These are phyloP conservation scores for Agapanthus africanus DNA, from an alignment of 106 monocot species.

Conservation along the genomic window DNA sequence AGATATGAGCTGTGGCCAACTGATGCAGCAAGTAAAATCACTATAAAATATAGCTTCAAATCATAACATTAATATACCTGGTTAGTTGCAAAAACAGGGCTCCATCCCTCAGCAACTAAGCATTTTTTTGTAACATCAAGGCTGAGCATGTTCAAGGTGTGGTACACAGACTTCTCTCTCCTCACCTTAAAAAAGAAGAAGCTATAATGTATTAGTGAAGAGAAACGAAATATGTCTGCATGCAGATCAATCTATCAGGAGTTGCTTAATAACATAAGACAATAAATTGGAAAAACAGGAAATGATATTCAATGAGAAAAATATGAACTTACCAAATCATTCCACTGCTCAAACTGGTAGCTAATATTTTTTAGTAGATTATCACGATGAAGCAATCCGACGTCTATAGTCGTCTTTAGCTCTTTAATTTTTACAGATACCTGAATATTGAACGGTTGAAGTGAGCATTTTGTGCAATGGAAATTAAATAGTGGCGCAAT, in stretches of 20 bases:
- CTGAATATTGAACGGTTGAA: slow-evolving; percentile 21
- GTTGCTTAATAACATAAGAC: neutral
- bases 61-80: slow-evolving; percentile 36
- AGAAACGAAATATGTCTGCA: too few species aligned
- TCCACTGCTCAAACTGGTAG: slow-evolving; percentile 64
- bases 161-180: slow-evolving; percentile 82
- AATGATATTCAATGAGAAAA: neutral
- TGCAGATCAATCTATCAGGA: neutral
- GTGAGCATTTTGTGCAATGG: neutral
- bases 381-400: slow-evolving; percentile 56
- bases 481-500: neutral
- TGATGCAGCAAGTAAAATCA: slow-evolving; percentile 4
- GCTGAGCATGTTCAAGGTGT: slow-evolving; percentile 97
- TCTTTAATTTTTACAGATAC: slow-evolving; percentile 49
- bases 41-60: too few species aligned
- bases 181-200: slow-evolving; percentile 43
- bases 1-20: neutral
- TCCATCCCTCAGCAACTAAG: slow-evolving; percentile 93
- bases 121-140: slow-evolving; percentile 97
- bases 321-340: slow-evolving; percentile 38
- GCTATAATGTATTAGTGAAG: neutral
- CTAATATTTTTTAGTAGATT: slow-evolving; percentile 54
- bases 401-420: slow-evolving; percentile 66
- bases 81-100: slow-evolving; percentile 71
- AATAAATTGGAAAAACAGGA: neutral